Percentiles rank a stretch among this genome's conserved stretches.
phyloP scores from a whole-genome alignment of 2,329 filamentous ascomycete species.

The Endoconidiophora polonica region DNA sequence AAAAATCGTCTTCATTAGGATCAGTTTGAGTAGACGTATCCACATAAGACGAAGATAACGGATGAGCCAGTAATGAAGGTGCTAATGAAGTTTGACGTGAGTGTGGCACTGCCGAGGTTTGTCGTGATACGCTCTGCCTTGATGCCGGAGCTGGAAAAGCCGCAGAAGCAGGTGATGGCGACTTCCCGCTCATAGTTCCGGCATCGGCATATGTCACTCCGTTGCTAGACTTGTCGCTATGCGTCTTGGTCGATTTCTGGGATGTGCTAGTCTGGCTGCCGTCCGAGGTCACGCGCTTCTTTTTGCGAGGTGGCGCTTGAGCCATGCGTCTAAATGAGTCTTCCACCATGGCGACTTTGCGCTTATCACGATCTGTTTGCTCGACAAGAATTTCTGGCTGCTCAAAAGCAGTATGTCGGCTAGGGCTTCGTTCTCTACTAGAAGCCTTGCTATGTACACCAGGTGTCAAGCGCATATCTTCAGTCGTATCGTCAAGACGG shows the following conservation, averaged over 20 bases:
- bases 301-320: slow-evolving; percentile 36
- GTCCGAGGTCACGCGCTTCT: slow-evolving; percentile 47
- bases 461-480: slow-evolving; percentile 35
- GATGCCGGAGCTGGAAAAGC: slow-evolving; percentile 19
- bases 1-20: slow-evolving; percentile 36
- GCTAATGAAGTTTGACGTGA: slow-evolving; percentile 14
- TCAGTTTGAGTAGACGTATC: slow-evolving; percentile 39
- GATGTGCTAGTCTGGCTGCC: slow-evolving; percentile 21
- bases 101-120: slow-evolving; percentile 23
- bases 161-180: slow-evolving; percentile 31
- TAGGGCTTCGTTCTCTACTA: slow-evolving; percentile 48
- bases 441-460: slow-evolving; percentile 44
- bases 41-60: slow-evolving; percentile 23
- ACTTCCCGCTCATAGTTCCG: slow-evolving; percentile 36
- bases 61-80: neutral
- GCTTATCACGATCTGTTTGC: slow-evolving; percentile 48
- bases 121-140: slow-evolving; percentile 20
- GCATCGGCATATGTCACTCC: slow-evolving; percentile 33
- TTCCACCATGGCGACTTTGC: slow-evolving; percentile 49
- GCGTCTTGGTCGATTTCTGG: neutral
- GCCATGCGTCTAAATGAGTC: slow-evolving; percentile 47
- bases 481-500: slow-evolving; percentile 35
- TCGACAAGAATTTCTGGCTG: slow-evolving; percentile 44
- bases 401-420: slow-evolving; percentile 37
- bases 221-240: neutral